Percentiles rank a stretch among this genome's conserved stretches.
Conservation (phyloP, 2,329 filamentous ascomycete genomes). For the Alternaria arbusti region DNA sequence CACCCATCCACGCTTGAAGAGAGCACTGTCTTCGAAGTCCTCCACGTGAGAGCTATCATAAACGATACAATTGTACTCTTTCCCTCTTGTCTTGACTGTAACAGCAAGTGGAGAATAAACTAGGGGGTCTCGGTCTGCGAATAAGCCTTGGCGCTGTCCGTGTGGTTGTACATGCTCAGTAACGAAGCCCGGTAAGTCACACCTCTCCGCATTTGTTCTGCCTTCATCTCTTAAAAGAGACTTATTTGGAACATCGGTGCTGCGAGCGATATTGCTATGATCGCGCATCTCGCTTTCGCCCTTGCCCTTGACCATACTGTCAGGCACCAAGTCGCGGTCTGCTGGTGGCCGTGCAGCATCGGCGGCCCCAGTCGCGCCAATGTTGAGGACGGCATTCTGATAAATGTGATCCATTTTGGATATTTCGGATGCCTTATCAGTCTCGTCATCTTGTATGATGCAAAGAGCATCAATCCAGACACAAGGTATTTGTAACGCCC, state of each 20-base stretch:
- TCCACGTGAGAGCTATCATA: fast-evolving
- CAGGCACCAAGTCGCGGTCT: neutral
- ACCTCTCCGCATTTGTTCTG: neutral
- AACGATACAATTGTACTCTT: fast-evolving
- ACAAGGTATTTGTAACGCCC: neutral
- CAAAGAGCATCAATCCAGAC: neutral
- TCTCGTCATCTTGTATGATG: neutral
- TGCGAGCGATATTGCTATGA: fast-evolving
- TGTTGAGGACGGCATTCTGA: neutral
- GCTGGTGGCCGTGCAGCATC: neutral
- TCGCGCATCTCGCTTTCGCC: fast-evolving
- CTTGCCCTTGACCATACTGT: too few species aligned
- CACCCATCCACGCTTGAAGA: neutral
- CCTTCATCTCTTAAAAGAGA: fast-evolving
- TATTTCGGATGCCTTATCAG: neutral
- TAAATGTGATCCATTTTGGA: neutral
- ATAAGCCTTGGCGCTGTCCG: neutral
- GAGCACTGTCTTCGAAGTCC: neutral
- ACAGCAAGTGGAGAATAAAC: fast-evolving
- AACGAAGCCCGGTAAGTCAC: neutral
- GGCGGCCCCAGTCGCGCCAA: neutral
- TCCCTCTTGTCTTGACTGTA: fast-evolving
- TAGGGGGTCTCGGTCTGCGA: neutral
- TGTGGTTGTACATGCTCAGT: neutral
- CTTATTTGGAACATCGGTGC: neutral